Evolutionary conservation across 176 grass and related monocot species (phyloP), one percentile per base, ranked within the genome.

Genomic region (Cenchrus fungigraminus): DNA sequence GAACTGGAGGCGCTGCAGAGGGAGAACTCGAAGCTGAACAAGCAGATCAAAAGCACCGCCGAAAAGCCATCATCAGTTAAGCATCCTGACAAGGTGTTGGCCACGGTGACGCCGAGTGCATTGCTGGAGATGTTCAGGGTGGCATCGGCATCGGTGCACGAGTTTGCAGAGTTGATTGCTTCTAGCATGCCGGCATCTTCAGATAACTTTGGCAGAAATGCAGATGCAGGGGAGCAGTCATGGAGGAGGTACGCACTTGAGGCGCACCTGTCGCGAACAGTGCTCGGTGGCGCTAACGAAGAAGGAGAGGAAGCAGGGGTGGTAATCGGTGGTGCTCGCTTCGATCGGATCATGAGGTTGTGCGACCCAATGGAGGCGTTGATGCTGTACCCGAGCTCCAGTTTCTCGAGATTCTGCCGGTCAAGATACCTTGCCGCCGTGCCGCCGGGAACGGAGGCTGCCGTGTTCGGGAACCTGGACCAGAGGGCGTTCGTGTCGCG

Each of bases 401-500:
- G 71, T 0, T 64, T 84, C 59, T 50, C 71, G 0, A 15, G 59
- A 5, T 84, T 84, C 46, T 75, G 82, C 20, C 29, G 31, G 1
- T 5, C 59, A 2, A 25, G 12, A 0, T 84, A 84, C 34, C 0
- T 84, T 0, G 31, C 31, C 0, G 59, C 71, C 20, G 82, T 84
- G 58, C 15, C 71, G 19, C 0, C 71, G 0, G 82, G 28, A 3
- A 25, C 22, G 47, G 82, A 84, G 47, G 1, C 19, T 0, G 71
- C 71, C 0, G 14, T 51, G 71, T 44, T 80, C 78, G 3, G 82
- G 4, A 54, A 65, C 28, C 31, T 75, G 45, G 81, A 83, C 4
- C 57, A 64, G 12, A 64, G 81, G 81, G 17, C 70, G 16, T 83
- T 83, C 58, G 81, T 74, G 58, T 15, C 58, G 12, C 69, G 45